Evolutionary conservation across 768 basidiomycete genomes (phyloP), one percentile per base, ranked within the genome.

Genomic region (Harrya chromipes): DNA sequence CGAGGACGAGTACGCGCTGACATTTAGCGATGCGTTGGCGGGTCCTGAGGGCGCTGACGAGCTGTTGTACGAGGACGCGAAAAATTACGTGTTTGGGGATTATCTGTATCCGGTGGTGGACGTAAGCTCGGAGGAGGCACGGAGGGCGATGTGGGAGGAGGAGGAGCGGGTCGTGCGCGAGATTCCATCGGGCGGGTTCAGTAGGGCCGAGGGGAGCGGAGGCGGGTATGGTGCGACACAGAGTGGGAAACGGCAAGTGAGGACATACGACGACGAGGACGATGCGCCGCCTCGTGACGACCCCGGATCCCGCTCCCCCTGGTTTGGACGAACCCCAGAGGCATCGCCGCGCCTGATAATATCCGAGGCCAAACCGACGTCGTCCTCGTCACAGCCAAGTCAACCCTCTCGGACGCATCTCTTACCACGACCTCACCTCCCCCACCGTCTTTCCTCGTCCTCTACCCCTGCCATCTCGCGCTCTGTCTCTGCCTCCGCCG

Each of bases 91-190:
- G 21, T 97, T 93, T 57, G 92, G 92, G 5, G 89, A 94, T 69
- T 92, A 93, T 64, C 81, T 89, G 60, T 95, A 94, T 63, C 94
- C 93, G 1, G 83, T 81, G 47, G 84, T 94, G 52, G 94, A 95
- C 60, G 87, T 90, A 41, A 93, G 88, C 69, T 82, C 85, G 21
- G 70, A 75, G 46, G 70, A 65, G 20, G 66, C 65, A 7, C 67
- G 63, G 16, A 43, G 36, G 9, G 63, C 47, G 4, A 65, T 69
- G 50, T 65, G 65, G 66, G 65, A 57, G 2, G 60, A 59, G 35
- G 67, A 67, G n/a, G 63, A 52, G 36, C 48, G 66, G 31, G 52
- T 67, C 14, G 67, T 65, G 40, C 57, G 56, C 19, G 65, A 69
- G 24, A 55, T 67, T 2, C n/a, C 44, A 4, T 46, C 50, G 17